Percentiles rank a stretch among this genome's conserved stretches.
Conservation (phyloP, 1,284 basidiomycete genomes). For the Bondarzewia mesenterica region DNA sequence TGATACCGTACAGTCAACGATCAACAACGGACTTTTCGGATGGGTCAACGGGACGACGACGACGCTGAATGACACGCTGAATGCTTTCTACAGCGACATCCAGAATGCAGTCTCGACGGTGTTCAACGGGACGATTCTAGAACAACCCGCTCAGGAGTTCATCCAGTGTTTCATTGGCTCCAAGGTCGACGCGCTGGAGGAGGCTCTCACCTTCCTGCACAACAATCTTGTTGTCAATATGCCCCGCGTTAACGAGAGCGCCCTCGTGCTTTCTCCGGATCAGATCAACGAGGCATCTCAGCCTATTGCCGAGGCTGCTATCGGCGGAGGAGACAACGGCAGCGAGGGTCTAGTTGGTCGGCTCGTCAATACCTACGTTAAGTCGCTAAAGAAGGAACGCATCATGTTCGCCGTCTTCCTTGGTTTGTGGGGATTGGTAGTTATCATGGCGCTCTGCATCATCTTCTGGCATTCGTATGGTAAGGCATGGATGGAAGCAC, state of each 20-base stretch:
- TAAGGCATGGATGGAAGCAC: conserved; percentile 34
- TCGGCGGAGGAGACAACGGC: conserved; percentile 50
- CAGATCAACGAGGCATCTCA: conserved; percentile 68
- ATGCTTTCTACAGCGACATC: conserved; percentile 67
- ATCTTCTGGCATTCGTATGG: conserved; percentile 64
- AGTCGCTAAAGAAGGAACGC: conserved; percentile 70
- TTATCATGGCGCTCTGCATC: conserved; percentile 60
- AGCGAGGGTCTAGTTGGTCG: conserved; percentile 64
- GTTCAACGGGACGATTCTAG: conserved; percentile 79
- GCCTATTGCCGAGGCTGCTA: conserved; percentile 75
- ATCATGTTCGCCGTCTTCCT: conserved; percentile 80
- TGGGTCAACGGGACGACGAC: conserved; percentile 93
- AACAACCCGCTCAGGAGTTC: conserved; percentile 79
- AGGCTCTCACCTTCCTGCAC: conserved; percentile 87
- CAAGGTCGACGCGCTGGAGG: conserved; percentile 83
- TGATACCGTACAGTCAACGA: conserved; percentile 55
- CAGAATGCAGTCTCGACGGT: conserved; percentile 62
- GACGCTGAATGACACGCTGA: conserved; percentile 77
- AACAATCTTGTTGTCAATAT: conserved; percentile 79
- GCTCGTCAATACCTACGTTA: conserved; percentile 68
- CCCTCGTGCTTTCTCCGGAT: conserved; percentile 67
- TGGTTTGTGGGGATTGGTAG: conserved; percentile 70
- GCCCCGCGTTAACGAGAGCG: conserved; percentile 62
- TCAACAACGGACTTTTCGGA: conserved; percentile 85
- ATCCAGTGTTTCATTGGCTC: conserved; percentile 83